Conservation (phyloP, 768 basidiomycete species). For the Boletellus ananas region DNA sequence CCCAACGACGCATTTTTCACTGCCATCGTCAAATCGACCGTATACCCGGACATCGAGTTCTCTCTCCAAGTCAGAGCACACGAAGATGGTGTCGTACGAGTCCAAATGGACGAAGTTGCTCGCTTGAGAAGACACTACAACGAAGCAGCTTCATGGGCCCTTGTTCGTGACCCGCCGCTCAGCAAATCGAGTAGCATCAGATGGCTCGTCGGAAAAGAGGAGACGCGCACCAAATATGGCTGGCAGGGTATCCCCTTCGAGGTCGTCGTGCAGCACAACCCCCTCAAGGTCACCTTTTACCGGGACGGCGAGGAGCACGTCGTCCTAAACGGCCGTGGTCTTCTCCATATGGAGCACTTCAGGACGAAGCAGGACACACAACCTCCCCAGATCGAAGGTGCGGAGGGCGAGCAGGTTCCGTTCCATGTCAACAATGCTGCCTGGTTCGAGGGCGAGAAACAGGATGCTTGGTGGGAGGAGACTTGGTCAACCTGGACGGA, state of each 20-base stretch:
- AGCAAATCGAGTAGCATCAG: conserved; percentile 45
- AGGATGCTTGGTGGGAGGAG: conserved; percentile 90
- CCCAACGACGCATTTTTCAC: conserved; percentile 59
- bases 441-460: conserved; percentile 88
- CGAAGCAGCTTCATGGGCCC: conserved; percentile 87
- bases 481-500: conserved; percentile 85
- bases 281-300: conserved; percentile 69
- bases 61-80: conserved; percentile 80
- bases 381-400: conserved; percentile 37
- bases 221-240: conserved; percentile 63
- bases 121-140: conserved; percentile 84
- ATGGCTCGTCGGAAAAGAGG: conserved; percentile 66
- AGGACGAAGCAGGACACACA: conserved; percentile 53
- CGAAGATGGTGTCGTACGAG: conserved; percentile 83
- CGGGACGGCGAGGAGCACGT: conserved; percentile 79
- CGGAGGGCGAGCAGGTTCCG: conserved; percentile 49
- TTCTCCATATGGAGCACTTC: conserved; percentile 99
- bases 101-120: conserved; percentile 86
- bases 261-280: conserved; percentile 68
- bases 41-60: conserved; percentile 85
- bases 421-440: conserved; percentile 50
- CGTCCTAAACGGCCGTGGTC: conserved; percentile 81
- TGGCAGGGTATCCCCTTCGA: conserved; percentile 57
- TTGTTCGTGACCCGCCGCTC: conserved; percentile 67
- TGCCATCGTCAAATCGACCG: conserved; percentile 70